Evolutionary conservation across 2,329 filamentous ascomycete genomes (phyloP), one percentile per base, ranked within the genome.

Genomic region (Fusarium solani-melongenae): DNA sequence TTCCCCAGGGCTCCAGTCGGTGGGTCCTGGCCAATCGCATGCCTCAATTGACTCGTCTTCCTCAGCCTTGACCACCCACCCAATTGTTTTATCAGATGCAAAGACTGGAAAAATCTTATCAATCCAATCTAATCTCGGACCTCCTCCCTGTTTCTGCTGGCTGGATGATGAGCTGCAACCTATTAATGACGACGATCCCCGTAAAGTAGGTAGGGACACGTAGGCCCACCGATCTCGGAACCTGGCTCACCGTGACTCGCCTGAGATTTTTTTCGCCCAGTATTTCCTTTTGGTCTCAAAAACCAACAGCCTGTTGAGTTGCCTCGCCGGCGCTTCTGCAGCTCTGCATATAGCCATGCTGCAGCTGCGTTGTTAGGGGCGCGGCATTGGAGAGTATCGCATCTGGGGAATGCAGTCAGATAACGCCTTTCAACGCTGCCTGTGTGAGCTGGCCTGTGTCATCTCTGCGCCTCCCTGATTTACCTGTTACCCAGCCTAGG

Each of bases 41-140:
- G 20, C 15, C n/a, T 46, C 62, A 66, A 73, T 36, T 22, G 38
- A 57, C 62, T 39, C 62, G 33, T 64, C 66, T 62, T 41, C 53
- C 49, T 63, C 33, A 67, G 64, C 58, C 55, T 57, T 64, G 61
- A 69, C 57, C 61, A 57, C 27, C 57, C 61, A 57, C 27, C n/a
- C n/a, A 59, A 64, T 17, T 34, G 55, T 62, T 57, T 74, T 74
- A 74, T 72, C 71, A 74, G 71, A 74, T 74, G 62, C 58, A 69
- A 56, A 27, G 31, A 33, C 27, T 53, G 17, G 14, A 55, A 53
- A 60, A 73, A 70, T 73, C 66, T 78, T 78, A 78, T 78, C 77
- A 78, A 78, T 78, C 77, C 72, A 70, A 78, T 78, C 77, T 78
- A 78, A 78, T 77, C 77, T 77, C 70, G 62, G 64, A 41, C 69